These are phyloP conservation scores for Nyssa sinensis DNA, from an alignment of 148 eudicot species.

Conservation along the genomic window DNA sequence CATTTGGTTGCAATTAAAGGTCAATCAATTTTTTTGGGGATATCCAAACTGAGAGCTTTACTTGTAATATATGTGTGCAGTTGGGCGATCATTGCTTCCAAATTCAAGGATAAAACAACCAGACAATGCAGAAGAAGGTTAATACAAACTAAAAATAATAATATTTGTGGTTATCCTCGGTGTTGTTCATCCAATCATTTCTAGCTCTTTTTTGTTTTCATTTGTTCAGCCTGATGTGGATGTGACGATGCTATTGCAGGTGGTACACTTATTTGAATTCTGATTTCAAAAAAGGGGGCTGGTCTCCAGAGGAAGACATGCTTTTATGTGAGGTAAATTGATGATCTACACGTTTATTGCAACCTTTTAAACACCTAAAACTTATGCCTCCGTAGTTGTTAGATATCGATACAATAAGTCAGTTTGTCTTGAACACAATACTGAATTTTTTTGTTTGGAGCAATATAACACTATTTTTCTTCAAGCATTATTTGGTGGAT, in stretches of 20 bases:
- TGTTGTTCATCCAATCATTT: slow-evolving; percentile 1
- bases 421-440: background rate
- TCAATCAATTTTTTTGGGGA: slow-evolving; percentile 1
- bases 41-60: slow-evolving; percentile 19
- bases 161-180: background rate
- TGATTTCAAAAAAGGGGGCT: slow-evolving; percentile 92
- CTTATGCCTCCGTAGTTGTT: background rate
- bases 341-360: slow-evolving; percentile 1
- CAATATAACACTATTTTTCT: background rate
- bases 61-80: slow-evolving; percentile 34
- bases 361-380: background rate
- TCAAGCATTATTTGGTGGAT: background rate
- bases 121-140: slow-evolving; percentile 98
- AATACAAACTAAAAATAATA: slow-evolving; percentile 2
- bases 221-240: slow-evolving; percentile 6
- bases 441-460: background rate
- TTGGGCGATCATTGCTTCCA: slow-evolving; percentile 89
- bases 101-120: slow-evolving; percentile 85
- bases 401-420: background rate
- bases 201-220: background rate
- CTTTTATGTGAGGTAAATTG: slow-evolving; percentile 83
- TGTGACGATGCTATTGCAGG: slow-evolving; percentile 35
- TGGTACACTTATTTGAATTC: slow-evolving; percentile 96
- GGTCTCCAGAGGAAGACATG: slow-evolving; percentile 97
- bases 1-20: background rate